phyloP scores from a whole-genome alignment of 495 filamentous ascomycete genomes.

The Pyrenula aspistea region DNA sequence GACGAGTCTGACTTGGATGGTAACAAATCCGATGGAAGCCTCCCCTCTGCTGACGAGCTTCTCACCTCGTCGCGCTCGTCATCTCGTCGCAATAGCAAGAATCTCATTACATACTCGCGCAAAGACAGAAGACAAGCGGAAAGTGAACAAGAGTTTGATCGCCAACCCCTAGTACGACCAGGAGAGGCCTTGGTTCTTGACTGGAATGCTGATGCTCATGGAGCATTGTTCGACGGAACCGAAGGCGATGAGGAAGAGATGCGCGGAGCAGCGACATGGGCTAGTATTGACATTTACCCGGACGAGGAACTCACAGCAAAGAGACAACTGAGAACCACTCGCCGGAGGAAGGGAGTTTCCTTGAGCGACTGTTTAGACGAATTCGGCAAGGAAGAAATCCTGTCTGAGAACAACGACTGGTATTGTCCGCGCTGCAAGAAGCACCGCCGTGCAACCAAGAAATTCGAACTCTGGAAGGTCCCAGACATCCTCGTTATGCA shows the following conservation, averaged over 20 bases:
- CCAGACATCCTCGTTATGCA: constrained; percentile 93
- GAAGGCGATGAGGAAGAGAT: constrained; percentile 26
- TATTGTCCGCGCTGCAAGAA: constrained; percentile 94
- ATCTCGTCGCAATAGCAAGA: constrained; percentile 8
- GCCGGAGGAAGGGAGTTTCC: constrained; percentile 61
- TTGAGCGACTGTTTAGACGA: constrained; percentile 89
- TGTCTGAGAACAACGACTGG: constrained; percentile 92
- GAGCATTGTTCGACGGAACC: constrained; percentile 55
- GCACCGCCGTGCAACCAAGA: constrained; percentile 82
- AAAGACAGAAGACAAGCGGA: constrained; percentile 12
- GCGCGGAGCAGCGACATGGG: constrained; percentile 42
- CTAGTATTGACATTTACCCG: constrained; percentile 32
- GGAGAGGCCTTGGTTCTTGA: constrained; percentile 79
- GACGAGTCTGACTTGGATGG: constrained; percentile 25
- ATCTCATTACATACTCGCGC: constrained; percentile 15
- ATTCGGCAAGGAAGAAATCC: constrained; percentile 80
- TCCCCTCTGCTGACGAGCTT: constrained; percentile 8
- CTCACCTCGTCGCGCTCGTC: background rate
- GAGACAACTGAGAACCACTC: constrained; percentile 42
- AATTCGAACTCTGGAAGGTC: constrained; percentile 90
- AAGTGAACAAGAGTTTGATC: constrained; percentile 21
- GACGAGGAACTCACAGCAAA: constrained; percentile 58
- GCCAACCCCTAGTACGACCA: constrained; percentile 55
- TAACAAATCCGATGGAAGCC: constrained; percentile 15
- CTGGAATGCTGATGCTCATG: constrained; percentile 55